Percentiles rank a stretch among this genome's conserved stretches.
phyloP scores from a whole-genome alignment of 768 basidiomycete genomes.

The Coprinopsis sp. region DNA sequence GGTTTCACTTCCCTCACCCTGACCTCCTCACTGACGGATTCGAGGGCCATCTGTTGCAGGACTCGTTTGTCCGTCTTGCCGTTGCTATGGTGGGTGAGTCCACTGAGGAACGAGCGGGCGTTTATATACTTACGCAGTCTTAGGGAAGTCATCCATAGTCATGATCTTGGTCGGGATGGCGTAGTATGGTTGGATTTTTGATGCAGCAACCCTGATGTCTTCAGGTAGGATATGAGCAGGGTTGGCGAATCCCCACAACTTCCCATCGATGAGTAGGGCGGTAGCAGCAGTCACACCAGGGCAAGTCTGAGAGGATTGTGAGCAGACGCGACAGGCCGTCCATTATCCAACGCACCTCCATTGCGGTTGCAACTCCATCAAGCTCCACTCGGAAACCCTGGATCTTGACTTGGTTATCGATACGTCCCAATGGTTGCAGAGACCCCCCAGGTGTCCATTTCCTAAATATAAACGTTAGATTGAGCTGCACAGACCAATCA shows the following conservation, averaged over 20 bases:
- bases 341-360: slow-evolving; percentile 39
- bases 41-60: slow-evolving; percentile 33
- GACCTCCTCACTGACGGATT: slow-evolving; percentile 13
- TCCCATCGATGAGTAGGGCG: slow-evolving; percentile 46
- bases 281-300: slow-evolving; percentile 40
- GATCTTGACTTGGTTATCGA: slow-evolving; percentile 63
- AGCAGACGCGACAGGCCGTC: neutral
- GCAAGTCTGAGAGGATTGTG: slow-evolving; percentile 30
- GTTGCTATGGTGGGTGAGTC: slow-evolving; percentile 29
- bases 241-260: slow-evolving; percentile 53
- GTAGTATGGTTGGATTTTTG: slow-evolving; percentile 55
- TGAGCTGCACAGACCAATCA: neutral
- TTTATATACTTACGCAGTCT: slow-evolving; percentile 40
- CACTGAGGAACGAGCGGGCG: neutral
- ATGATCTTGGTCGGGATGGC: slow-evolving; percentile 48
- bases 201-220: slow-evolving; percentile 38
- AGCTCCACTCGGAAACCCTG: slow-evolving; percentile 65
- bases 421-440: slow-evolving; percentile 53
- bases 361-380: slow-evolving; percentile 55
- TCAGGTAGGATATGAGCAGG: slow-evolving; percentile 33
- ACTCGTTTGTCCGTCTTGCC: slow-evolving; percentile 48
- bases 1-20: slow-evolving; percentile 11
- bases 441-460: slow-evolving; percentile 49
- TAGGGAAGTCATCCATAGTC: slow-evolving; percentile 43
- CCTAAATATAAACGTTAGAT: slow-evolving; percentile 18